These are phyloP conservation scores for Chrysoporthe cubensis DNA, from an alignment of 2,329 filamentous ascomycete genomes.

Conservation along the genomic window DNA sequence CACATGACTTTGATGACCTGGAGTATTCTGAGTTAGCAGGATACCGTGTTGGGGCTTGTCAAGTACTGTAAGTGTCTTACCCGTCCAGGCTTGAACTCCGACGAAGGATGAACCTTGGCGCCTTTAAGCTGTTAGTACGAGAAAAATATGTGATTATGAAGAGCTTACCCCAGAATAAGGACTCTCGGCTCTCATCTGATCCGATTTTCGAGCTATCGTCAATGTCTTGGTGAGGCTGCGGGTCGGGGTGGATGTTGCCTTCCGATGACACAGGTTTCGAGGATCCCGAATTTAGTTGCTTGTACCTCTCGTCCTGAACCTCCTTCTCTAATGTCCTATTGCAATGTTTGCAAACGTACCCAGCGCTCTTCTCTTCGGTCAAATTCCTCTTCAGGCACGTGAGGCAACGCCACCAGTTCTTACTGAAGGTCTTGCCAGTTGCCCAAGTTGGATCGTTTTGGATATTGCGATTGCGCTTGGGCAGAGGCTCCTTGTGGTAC, in stretches of 20 bases:
- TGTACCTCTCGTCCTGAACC: slow-evolving; percentile 37
- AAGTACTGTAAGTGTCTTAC: background rate
- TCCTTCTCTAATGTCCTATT: slow-evolving; percentile 50
- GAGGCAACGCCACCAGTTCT: slow-evolving; percentile 58
- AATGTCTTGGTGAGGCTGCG: too few relatives aligned
- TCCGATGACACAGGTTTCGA: too few relatives aligned
- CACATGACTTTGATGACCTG: slow-evolving; percentile 61
- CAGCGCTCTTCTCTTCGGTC: slow-evolving; percentile 43
- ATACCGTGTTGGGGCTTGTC: background rate
- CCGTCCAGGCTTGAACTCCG: slow-evolving; percentile 1
- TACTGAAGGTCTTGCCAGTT: slow-evolving; percentile 43
- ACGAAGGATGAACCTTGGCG: background rate
- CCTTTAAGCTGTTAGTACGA: background rate
- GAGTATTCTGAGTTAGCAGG: background rate
- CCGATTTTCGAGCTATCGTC: too few relatives aligned
- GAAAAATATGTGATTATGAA: background rate
- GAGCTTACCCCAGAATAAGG: background rate
- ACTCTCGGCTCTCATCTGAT: too few relatives aligned
- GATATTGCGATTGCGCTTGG: slow-evolving; percentile 45
- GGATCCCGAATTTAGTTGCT: background rate
- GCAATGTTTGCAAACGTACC: slow-evolving; percentile 50
- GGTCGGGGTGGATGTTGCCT: too few relatives aligned
- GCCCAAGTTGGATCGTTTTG: slow-evolving; percentile 41
- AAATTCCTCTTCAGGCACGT: slow-evolving; percentile 54
- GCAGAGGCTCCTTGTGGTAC: slow-evolving; percentile 59